Conservation (phyloP, 148 eudicot genomes). For the Heliamphora exappendiculata region DNA sequence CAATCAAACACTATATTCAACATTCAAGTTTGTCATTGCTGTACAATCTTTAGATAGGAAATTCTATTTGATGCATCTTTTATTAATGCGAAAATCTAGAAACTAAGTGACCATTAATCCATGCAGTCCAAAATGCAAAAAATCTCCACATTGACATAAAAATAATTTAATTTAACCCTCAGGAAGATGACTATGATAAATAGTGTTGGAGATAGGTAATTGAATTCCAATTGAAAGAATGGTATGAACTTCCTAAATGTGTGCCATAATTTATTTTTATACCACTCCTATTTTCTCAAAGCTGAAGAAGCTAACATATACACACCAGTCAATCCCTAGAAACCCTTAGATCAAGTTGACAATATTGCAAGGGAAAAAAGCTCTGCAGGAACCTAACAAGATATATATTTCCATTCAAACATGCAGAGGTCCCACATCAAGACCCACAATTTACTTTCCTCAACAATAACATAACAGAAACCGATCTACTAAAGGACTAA, state of each 20-base stretch:
- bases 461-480: not conserved
- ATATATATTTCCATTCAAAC: not conserved
- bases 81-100: not conserved
- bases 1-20: not conserved
- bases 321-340: not conserved
- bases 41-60: not conserved
- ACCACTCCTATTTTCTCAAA: not conserved
- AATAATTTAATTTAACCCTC: not conserved
- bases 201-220: not conserved
- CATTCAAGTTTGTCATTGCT: not conserved
- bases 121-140: not conserved
- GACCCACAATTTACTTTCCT: not conserved
- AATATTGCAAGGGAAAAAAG: not conserved
- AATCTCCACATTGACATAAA: not conserved
- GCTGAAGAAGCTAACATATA: not conserved
- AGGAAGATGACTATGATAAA: not conserved
- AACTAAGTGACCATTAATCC: not conserved
- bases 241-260: not conserved
- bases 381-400: not conserved
- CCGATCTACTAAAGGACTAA: not conserved
- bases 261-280: not conserved
- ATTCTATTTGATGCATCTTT: not conserved
- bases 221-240: not conserved
- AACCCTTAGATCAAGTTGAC: not conserved
- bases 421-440: not conserved